A percentile compares a stretch with the other conserved stretches of the same genome.
These are phyloP conservation scores for Pseudevernia furfuracea DNA, from an alignment of 495 filamentous ascomycete genomes.

Conservation along the genomic window DNA sequence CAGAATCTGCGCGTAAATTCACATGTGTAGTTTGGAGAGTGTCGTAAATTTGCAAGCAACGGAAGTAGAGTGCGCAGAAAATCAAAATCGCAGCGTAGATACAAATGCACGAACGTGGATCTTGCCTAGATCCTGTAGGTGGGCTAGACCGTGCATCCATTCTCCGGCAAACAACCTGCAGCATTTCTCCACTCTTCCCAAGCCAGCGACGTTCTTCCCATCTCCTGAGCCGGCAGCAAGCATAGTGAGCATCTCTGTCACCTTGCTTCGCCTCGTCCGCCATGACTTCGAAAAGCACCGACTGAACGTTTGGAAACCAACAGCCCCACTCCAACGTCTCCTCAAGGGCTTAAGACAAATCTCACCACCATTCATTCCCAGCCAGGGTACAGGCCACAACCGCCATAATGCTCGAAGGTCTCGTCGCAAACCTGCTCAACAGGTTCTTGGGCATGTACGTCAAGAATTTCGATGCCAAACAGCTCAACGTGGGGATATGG, in stretches of 20 bases:
- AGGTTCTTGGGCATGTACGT: slow-evolving; percentile 99
- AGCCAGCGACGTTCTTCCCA: background rate
- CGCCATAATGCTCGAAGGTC: slow-evolving; percentile 56
- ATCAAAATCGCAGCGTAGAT: background rate
- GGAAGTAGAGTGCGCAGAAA: background rate
- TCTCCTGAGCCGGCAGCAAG: background rate
- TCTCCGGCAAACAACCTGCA: background rate
- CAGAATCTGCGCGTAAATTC: background rate
- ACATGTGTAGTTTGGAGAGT: background rate
- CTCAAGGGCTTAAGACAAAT: background rate
- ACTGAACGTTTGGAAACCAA: background rate
- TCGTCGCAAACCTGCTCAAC: slow-evolving; percentile 86
- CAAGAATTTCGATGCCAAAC: slow-evolving; percentile 93
- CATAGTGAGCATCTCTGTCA: slow-evolving; percentile 13
- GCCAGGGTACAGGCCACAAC: slow-evolving; percentile 36
- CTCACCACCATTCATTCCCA: slow-evolving; percentile 23
- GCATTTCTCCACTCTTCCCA: background rate
- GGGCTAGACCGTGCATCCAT: slow-evolving; percentile 1
- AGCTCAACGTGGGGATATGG: slow-evolving; percentile 97
- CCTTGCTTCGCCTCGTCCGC: slow-evolving; percentile 14
- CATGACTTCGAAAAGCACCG: slow-evolving; percentile 8
- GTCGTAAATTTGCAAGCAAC: background rate
- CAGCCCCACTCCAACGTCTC: background rate
- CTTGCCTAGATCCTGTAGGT: background rate
- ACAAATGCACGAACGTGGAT: background rate